These are phyloP conservation scores for Davidsoniella australis DNA, from an alignment of 2,329 filamentous ascomycete genomes.

Conservation along the genomic window DNA sequence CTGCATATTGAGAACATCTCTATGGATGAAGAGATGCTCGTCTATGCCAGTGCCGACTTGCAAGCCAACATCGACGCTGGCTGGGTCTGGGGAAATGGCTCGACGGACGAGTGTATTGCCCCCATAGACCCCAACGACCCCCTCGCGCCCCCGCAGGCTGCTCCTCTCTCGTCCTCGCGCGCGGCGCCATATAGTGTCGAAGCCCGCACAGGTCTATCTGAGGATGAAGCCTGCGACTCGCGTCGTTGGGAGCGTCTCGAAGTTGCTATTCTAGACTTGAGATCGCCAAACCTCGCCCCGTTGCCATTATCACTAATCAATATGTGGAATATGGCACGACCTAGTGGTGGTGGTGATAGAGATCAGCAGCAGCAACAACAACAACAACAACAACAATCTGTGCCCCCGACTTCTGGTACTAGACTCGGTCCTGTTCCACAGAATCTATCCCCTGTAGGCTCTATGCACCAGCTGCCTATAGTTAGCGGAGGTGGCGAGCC, in stretches of 20 bases:
- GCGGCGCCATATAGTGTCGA: slow-evolving; percentile 27
- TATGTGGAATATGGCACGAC: not conserved
- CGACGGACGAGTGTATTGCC: slow-evolving; percentile 12
- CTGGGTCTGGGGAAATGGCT: slow-evolving; percentile 53
- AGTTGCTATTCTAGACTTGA: slow-evolving; percentile 15
- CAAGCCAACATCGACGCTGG: slow-evolving; percentile 46
- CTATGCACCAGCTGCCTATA: too few species aligned
- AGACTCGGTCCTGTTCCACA: too few species aligned
- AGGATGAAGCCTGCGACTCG: slow-evolving; percentile 50
- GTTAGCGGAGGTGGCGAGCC: too few species aligned
- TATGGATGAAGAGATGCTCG: slow-evolving; percentile 73
- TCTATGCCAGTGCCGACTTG: slow-evolving; percentile 71
- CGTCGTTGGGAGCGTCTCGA: slow-evolving; percentile 67
- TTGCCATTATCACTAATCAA: not conserved
- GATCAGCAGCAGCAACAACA: not conserved
- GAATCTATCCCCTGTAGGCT: too few species aligned
- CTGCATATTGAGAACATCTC: slow-evolving; percentile 22
- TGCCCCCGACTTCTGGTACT: too few species aligned
- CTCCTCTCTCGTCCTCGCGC: slow-evolving; percentile 18
- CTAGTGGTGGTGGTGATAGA: not conserved
- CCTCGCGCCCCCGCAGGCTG: slow-evolving; percentile 12
- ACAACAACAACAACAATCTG: not conserved
- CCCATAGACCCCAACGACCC: slow-evolving; percentile 14
- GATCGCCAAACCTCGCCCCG: slow-evolving; percentile 1
- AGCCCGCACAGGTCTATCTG: slow-evolving; percentile 33